These are phyloP conservation scores for Podospora comata DNA, from an alignment of 495 filamentous ascomycete species.

Conservation along the genomic window DNA sequence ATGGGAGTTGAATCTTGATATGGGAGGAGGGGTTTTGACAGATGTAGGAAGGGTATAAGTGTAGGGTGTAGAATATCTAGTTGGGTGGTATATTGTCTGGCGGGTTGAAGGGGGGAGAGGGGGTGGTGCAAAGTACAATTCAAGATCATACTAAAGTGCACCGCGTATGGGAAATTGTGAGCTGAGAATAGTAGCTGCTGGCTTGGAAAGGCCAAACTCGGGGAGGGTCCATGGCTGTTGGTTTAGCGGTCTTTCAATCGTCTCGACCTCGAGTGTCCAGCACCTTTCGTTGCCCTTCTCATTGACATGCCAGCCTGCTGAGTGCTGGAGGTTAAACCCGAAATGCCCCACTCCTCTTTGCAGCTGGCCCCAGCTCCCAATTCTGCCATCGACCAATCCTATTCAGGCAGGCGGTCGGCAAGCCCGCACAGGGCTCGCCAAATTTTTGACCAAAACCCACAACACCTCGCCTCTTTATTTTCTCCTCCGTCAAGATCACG, in stretches of 20 bases:
- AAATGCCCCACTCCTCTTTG: background rate
- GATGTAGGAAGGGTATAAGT: background rate
- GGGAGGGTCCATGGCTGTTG: too few species aligned
- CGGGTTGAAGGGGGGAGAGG: background rate
- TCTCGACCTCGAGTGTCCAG: too few species aligned
- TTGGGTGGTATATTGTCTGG: background rate
- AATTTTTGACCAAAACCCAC: conserved; percentile 12
- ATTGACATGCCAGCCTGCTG: too few species aligned
- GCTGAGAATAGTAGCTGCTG: background rate
- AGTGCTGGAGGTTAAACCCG: background rate
- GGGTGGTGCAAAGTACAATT: background rate
- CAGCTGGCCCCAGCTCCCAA: background rate
- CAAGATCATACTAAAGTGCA: background rate
- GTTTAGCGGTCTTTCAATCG: too few species aligned
- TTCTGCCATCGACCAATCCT: background rate
- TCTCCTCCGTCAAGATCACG: conserved; percentile 32
- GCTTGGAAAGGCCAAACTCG: background rate
- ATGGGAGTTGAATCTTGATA: background rate
- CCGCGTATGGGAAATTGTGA: too few species aligned
- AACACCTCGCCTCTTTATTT: conserved; percentile 26
- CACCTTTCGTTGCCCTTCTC: too few species aligned
- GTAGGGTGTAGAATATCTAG: background rate
- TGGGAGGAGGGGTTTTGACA: background rate
- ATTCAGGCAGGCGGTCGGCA: background rate
- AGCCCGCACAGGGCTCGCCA: background rate